phyloP scores from a whole-genome alignment of 2,329 filamentous ascomycete genomes.

The Lecanosticta acicola region DNA sequence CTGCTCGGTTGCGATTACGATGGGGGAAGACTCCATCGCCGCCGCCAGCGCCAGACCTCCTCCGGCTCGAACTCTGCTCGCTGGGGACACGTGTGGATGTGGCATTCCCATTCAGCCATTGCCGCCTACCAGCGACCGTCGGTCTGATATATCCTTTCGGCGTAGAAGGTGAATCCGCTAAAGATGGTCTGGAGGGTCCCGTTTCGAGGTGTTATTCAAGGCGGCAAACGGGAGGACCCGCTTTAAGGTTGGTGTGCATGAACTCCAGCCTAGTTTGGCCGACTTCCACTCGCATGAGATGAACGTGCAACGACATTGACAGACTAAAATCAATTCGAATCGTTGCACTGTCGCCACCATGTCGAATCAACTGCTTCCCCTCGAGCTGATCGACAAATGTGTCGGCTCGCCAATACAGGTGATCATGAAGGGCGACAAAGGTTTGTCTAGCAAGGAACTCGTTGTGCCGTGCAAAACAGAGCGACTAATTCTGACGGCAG shows the following conservation, averaged over 20 bases:
- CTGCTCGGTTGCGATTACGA: background rate
- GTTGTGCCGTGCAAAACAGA: conserved; percentile 2
- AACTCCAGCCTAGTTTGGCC: background rate
- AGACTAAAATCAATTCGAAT: too few relatives aligned
- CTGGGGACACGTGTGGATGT: background rate
- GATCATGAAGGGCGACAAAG: conserved; percentile 98
- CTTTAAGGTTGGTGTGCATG: background rate
- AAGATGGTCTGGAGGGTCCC: too few relatives aligned
- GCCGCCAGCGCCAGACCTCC: background rate
- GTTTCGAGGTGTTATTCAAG: background rate
- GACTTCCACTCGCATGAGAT: background rate
- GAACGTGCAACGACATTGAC: too few relatives aligned
- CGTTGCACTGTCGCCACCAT: conserved; percentile 13
- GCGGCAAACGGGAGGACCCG: conserved; percentile 1
- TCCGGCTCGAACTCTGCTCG: background rate
- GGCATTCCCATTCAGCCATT: conserved; percentile 3
- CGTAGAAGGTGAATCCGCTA: background rate
- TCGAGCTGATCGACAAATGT: conserved; percentile 96
- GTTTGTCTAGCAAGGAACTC: conserved; percentile 44
- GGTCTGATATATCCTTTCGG: background rate
- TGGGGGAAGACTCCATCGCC: background rate
- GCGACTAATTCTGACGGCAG: conserved; percentile 44
- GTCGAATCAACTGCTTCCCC: conserved; percentile 34
- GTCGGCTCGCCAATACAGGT: conserved; percentile 98
- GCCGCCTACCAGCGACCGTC: background rate